These are phyloP conservation scores for Backusella sp. DNA, from an alignment of 192 early-diverging fungal species.

Conservation along the genomic window DNA sequence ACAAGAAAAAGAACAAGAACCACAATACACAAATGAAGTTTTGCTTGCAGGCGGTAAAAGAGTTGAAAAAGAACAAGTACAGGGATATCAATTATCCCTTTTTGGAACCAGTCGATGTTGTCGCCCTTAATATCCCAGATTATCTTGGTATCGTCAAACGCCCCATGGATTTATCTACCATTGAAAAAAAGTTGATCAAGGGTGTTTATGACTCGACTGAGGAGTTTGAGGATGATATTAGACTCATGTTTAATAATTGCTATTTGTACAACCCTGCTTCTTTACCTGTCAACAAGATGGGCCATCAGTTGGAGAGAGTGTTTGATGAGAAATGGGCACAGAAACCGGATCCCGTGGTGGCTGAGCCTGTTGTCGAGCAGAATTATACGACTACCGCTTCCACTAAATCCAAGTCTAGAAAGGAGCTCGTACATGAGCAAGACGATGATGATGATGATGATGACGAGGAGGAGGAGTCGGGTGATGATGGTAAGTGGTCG, in stretches of 20 bases:
- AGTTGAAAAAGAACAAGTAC: constrained; percentile 66
- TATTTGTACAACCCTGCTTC: constrained; percentile 72
- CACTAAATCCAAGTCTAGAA: constrained; percentile 22
- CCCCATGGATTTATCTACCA: constrained; percentile 85
- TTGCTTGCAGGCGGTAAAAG: constrained; percentile 56
- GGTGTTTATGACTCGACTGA: constrained; percentile 56
- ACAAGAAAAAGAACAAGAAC: not conserved
- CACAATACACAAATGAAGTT: constrained; percentile 54
- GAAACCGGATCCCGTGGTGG: constrained; percentile 1
- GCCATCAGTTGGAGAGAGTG: constrained; percentile 63
- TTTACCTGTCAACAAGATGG: constrained; percentile 66
- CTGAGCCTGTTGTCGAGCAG: not conserved
- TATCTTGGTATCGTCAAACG: constrained; percentile 71
- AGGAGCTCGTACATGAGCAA: not conserved
- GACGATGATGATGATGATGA: constrained; percentile 20
- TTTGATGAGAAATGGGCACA: constrained; percentile 73
- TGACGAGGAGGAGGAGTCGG: constrained; percentile 17
- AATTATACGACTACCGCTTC: not conserved
- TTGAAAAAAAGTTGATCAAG: constrained; percentile 61
- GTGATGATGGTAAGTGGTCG: constrained; percentile 9
- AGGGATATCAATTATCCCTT: constrained; percentile 64
- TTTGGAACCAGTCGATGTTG: constrained; percentile 69
- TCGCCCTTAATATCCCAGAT: constrained; percentile 73
- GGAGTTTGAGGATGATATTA: constrained; percentile 69
- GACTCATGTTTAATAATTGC: constrained; percentile 82